Evolutionary conservation across 371 early-diverging fungal species (phyloP), one percentile per base, ranked within the genome.

Genomic region (Lichtheimia corymbifera): DNA sequence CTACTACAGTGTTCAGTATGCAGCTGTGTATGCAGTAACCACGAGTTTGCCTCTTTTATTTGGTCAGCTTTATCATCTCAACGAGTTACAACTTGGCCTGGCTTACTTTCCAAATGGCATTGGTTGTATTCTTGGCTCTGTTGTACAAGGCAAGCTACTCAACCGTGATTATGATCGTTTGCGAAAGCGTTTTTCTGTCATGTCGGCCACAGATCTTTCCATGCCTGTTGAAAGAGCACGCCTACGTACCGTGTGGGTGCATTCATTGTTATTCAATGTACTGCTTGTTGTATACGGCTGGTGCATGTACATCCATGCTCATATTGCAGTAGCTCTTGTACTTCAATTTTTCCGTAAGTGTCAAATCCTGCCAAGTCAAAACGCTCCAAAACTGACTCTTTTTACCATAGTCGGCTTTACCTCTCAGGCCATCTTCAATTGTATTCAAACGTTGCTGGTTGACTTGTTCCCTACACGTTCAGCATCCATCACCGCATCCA

Each of bases 401-500:
- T 1, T 40, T 17, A 24, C 13, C 30, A 13, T 57, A 79, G 79
- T 80, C 25, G 71, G 72, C 11, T 71, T 58, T 53, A 56, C 62
- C 7, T 65, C 71, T 0, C 64, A 72, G 41, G 71, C 69, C 1
- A 73, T 70, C 15, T 69, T 74, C 27, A 75, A 72, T 59, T 62
- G 71, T 11, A 66, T 66, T 9, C 67, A 69, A 54, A 80, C 77
- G 11, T 63, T 80, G 14, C 45, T 80, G 4, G 71, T 80, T 14
- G 81, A 80, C 28, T 47, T 77, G 13, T 80, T 71, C 52, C 81
- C 81, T 17, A 62, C 56, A 3, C 66, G 66, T 4, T 75, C 77
- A 0, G 77, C 81, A 24, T 68, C 77, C 4, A 72, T 77, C 42
- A 66, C 66, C 28, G 81, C 77, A 6, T 71, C 72, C 17, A 80